phyloP scores from a whole-genome alignment of 169 alveolate species.

The Toxoplasma gondii region DNA sequence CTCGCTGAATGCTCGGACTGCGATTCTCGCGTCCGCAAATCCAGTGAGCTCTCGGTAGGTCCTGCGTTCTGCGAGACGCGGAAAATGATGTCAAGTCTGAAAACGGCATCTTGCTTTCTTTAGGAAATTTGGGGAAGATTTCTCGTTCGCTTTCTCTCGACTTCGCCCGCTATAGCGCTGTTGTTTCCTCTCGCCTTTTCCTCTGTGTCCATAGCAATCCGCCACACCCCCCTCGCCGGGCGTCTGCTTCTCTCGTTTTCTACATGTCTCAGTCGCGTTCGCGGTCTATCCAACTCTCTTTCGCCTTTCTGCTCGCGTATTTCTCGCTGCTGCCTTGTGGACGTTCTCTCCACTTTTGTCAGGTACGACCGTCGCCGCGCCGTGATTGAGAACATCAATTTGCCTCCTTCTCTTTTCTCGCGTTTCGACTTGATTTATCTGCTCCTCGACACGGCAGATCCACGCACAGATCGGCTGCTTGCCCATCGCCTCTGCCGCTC shows the following conservation, averaged over 20 bases:
- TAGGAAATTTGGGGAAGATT: too few relatives aligned
- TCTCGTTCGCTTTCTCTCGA: too few relatives aligned
- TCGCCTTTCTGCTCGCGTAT: too few relatives aligned
- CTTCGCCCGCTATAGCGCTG: too few relatives aligned
- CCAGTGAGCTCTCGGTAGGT: constrained; percentile 93
- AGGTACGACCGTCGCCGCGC: constrained; percentile 90
- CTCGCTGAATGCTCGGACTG: constrained; percentile 94
- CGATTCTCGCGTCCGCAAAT: constrained; percentile 98
- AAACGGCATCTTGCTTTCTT: too few relatives aligned
- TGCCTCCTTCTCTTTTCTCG: constrained; percentile 97
- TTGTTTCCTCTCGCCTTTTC: not conserved
- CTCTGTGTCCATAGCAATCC: not conserved
- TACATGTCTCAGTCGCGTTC: too few relatives aligned
- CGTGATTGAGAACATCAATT: constrained; percentile 94
- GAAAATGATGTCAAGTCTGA: too few relatives aligned
- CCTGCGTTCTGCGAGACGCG: not conserved
- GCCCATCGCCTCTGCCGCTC: constrained; percentile 35
- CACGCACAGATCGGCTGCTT: not conserved
- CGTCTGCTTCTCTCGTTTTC: not conserved
- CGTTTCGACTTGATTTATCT: constrained; percentile 95
- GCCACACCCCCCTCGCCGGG: not conserved
- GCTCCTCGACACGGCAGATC: constrained; percentile 76
- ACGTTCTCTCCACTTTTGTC: not conserved
- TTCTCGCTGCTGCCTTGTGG: too few relatives aligned
- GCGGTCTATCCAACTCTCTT: too few relatives aligned